Conservation (phyloP, 208 protist genomes). For the Trypanosoma rangeli region DNA sequence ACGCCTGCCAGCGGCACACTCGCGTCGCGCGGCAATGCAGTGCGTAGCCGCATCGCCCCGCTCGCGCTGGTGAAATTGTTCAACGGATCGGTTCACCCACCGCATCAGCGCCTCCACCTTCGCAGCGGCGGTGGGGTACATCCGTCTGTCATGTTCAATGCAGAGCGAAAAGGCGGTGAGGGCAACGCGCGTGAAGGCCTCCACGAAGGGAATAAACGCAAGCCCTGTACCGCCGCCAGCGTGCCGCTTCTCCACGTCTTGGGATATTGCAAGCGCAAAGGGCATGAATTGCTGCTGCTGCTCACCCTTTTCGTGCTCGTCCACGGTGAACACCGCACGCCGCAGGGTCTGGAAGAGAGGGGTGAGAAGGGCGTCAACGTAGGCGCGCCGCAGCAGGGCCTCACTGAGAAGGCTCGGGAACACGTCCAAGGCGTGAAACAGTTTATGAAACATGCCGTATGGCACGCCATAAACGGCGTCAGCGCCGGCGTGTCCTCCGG, state of each 20-base stretch:
- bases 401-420: slow-evolving; percentile 57
- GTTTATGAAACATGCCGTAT: slow-evolving; percentile 44
- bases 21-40: neutral
- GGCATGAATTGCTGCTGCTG: slow-evolving; percentile 7
- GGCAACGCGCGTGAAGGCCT: slow-evolving; percentile 73
- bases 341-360: slow-evolving; percentile 39
- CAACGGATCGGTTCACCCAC: slow-evolving; percentile 72
- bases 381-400: slow-evolving; percentile 46
- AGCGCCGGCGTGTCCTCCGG: slow-evolving; percentile 31
- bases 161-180: slow-evolving; percentile 68
- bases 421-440: slow-evolving; percentile 63
- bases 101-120: slow-evolving; percentile 65
- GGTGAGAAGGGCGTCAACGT: slow-evolving; percentile 46
- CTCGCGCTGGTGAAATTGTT: slow-evolving; percentile 8
- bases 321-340: neutral
- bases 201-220: slow-evolving; percentile 60
- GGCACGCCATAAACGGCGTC: slow-evolving; percentile 32
- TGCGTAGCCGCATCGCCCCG: neutral
- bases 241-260: slow-evolving; percentile 13
- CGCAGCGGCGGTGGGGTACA: slow-evolving; percentile 55
- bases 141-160: slow-evolving; percentile 24
- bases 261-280: neutral
- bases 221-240: slow-evolving; percentile 29
- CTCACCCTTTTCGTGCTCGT: neutral
- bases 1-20: neutral